Percentiles rank a stretch among this genome's conserved stretches.
Evolutionary conservation across 176 grass and related monocot genomes (phyloP).

Genomic region (Canna indica): DNA sequence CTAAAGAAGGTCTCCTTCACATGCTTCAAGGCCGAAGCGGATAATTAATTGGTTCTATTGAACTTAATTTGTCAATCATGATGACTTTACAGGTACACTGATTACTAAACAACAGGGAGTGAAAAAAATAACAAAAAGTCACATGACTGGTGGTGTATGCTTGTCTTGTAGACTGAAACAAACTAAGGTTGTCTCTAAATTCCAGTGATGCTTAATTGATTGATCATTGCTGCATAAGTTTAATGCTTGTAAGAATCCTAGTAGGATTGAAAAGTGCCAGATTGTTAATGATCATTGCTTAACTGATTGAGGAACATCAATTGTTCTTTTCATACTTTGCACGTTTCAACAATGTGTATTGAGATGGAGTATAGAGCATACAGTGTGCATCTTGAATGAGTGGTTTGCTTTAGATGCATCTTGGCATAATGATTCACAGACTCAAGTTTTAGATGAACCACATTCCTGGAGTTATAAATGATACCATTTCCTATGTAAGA

Average conservation of each 20-base stretch:
- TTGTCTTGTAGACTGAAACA: no score
- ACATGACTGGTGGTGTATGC: no score
- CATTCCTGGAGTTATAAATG: not conserved
- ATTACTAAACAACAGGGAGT: no score
- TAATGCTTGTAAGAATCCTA: not conserved
- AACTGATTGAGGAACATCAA: not conserved
- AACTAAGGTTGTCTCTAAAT: not conserved
- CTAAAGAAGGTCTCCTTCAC: conserved; percentile 62
- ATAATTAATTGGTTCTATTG: conserved; percentile 17
- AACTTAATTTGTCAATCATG: no score
- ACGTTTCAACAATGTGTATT: no score
- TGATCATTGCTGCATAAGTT: not conserved
- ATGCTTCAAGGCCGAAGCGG: conserved; percentile 80
- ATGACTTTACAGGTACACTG: no score
- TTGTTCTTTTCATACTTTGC: not conserved
- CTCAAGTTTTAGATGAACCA: not conserved
- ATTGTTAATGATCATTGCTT: no score
- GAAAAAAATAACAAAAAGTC: no score
- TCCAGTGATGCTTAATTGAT: not conserved
- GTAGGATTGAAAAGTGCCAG: not conserved
- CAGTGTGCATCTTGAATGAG: not conserved
- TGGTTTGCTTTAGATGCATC: not conserved
- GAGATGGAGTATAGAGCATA: no score
- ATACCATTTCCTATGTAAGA: not conserved
- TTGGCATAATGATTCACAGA: not conserved